Conservation (phyloP, 768 basidiomycete genomes). For the Gymnopilus junonius region DNA sequence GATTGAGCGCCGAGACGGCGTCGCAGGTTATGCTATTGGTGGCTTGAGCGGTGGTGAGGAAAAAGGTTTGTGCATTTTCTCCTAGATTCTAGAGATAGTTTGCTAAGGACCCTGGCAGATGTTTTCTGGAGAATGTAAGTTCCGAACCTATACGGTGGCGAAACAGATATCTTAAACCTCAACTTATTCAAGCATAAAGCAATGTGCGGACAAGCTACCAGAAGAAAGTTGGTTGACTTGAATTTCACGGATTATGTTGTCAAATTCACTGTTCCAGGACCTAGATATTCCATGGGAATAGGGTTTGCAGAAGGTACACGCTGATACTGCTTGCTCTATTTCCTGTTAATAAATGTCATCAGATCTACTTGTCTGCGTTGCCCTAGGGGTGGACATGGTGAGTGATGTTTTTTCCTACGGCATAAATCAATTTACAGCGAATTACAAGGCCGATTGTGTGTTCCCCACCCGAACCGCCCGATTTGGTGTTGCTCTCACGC, state of each 20-base stretch:
- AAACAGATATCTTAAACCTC: neutral
- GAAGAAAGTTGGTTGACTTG: constrained; percentile 61
- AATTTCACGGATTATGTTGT: neutral
- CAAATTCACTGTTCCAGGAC: constrained; percentile 50
- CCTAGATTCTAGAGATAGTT: neutral
- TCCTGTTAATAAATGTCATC: neutral
- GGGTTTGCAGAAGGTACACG: constrained; percentile 85
- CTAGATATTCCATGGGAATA: constrained; percentile 91
- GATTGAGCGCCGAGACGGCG: constrained; percentile 71
- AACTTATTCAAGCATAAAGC: constrained; percentile 61
- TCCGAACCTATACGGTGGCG: neutral
- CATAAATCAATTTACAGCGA: neutral
- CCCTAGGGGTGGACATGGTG: constrained; percentile 93
- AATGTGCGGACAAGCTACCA: constrained; percentile 80
- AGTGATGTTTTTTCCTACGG: constrained; percentile 5
- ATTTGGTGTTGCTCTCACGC: constrained; percentile 88
- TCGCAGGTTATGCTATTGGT: constrained; percentile 92
- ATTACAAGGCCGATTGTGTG: constrained; percentile 82
- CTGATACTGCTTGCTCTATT: neutral
- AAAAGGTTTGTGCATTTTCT: constrained; percentile 59
- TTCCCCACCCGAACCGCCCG: constrained; percentile 92
- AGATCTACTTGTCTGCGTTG: constrained; percentile 91
- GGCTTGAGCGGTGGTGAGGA: constrained; percentile 92
- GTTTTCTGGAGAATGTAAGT: constrained; percentile 84
- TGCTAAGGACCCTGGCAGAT: constrained; percentile 46